Conservation (phyloP, 192 early-diverging fungal genomes). For the Cladochytrium replicatum region DNA sequence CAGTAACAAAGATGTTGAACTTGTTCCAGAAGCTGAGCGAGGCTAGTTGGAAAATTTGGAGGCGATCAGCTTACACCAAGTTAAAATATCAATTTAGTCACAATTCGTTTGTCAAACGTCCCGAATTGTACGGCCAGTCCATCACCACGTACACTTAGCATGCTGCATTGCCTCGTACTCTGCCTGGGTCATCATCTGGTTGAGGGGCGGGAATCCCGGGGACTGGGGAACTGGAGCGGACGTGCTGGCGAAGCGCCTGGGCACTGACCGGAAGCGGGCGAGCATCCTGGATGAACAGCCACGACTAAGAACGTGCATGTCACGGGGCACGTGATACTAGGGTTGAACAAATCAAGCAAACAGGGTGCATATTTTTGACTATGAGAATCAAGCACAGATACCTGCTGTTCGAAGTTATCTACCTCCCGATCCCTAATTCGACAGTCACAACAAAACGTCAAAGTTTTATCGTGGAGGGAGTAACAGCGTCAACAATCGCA, state of each 20-base stretch:
- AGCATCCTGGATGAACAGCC: no score
- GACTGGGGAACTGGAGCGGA: no score
- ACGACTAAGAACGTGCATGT: no score
- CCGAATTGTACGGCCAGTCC: neutral
- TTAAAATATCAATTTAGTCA: neutral
- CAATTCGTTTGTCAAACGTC: neutral
- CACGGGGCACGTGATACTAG: no score
- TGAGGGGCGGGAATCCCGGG: conserved; percentile 24
- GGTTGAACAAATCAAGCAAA: no score
- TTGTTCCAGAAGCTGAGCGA: conserved; percentile 32
- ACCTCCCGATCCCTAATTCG: neutral
- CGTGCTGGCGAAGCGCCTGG: no score
- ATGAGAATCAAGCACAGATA: conserved; percentile 35
- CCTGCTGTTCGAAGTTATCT: conserved; percentile 15
- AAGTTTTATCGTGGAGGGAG: conserved; percentile 3
- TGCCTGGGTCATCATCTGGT: conserved; percentile 22
- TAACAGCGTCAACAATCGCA: conserved; percentile 3
- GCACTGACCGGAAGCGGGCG: no score
- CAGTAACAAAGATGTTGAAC: conserved; percentile 29
- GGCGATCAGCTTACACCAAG: neutral
- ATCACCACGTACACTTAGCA: conserved; percentile 15
- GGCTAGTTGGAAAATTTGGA: conserved; percentile 13
- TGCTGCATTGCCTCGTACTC: conserved; percentile 21
- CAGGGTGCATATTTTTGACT: no score
- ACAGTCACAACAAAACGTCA: neutral